A percentile compares a stretch with the other conserved stretches of the same genome.
Evolutionary conservation across 1,284 basidiomycete species (phyloP).

Genomic region (Melampsora americana): DNA sequence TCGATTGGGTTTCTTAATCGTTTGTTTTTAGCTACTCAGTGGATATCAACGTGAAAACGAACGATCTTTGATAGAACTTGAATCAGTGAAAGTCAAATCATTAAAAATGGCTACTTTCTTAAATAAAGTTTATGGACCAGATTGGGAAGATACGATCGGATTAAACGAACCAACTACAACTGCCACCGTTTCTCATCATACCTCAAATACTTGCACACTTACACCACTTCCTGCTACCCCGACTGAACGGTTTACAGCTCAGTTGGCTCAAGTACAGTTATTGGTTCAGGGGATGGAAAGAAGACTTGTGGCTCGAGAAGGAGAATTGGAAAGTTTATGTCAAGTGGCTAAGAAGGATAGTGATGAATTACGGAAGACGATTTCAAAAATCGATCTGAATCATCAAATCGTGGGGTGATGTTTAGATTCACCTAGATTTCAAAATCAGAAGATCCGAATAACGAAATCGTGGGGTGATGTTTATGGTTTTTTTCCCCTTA

Average conservation of each 20-base stretch:
- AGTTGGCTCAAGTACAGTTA: slow-evolving; percentile 41
- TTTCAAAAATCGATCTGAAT: background rate
- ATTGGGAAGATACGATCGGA: slow-evolving; percentile 40
- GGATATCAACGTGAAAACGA: slow-evolving; percentile 45
- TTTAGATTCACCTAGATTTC: no score
- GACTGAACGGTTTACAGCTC: slow-evolving; percentile 21
- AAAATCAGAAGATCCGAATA: background rate
- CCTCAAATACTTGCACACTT: background rate
- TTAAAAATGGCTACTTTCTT: slow-evolving; percentile 35
- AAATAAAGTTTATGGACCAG: slow-evolving; percentile 41
- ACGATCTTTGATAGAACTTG: slow-evolving; percentile 38
- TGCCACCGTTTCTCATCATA: background rate
- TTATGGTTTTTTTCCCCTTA: no score
- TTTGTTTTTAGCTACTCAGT: slow-evolving; percentile 19
- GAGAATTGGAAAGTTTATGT: slow-evolving; percentile 26
- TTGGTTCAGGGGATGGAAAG: slow-evolving; percentile 44
- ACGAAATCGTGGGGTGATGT: no score
- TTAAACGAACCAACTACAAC: slow-evolving; percentile 20
- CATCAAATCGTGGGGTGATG: no score
- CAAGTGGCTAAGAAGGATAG: slow-evolving; percentile 19
- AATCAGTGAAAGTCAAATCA: slow-evolving; percentile 26
- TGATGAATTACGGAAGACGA: slow-evolving; percentile 5
- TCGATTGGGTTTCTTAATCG: background rate
- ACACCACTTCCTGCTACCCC: slow-evolving; percentile 9
- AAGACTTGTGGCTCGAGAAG: slow-evolving; percentile 23